Base-by-base conservation (phyloP, 2,329 filamentous ascomycete species). In the Pseudocercospora fuligena region DNA sequence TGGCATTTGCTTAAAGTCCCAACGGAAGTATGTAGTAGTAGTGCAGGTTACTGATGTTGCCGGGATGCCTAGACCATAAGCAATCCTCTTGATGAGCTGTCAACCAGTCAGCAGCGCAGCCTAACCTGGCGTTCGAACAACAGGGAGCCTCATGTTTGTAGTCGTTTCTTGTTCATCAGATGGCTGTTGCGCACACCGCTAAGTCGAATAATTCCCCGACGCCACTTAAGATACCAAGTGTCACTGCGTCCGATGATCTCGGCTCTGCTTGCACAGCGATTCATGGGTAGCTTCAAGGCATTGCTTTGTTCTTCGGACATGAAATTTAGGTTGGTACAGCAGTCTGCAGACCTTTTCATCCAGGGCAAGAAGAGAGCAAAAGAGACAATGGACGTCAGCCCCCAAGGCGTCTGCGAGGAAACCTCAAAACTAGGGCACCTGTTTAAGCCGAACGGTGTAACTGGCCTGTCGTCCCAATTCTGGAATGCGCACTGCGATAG, bases 401-500 rank as follows among this genome's bases (percentile, higher is more conserved):
- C 27, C 27, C 27, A 16, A 27, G 51, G 51, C 51, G 21, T n/a
- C 51, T 56, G 51, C 51, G 51, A 56, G 51, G 51, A 21, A 51
- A 56, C 12, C 5, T 56, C n/a, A 14, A n/a, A 54, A 54, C 23
- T 12, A 21, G 16, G 49, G 25, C 23, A 56, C 23, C 12, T 51
- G 25, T 51, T 56, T 19, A 33, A 31, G 51, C 51, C 59, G 59
- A 49, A 61, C 19, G 7, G 59, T 61, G 40, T 33, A 43, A 61
- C 59, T 51, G 59, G 47, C 40, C 59, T 61, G 59, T 61, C 59
- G 14, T 49, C 27, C 59, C 40, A 19, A 25, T 49, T 16, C 47
- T 36, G 59, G 23, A 25, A 61, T 61, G 40, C 59, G 40, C 59
- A 61, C 40, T 31, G 27, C 14, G 16, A 56, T 19, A 33, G 51